A percentile compares a stretch with the other conserved stretches of the same genome.
phyloP scores from a whole-genome alignment of 805 yeast species.

The Sugiyamaella smithiae region DNA sequence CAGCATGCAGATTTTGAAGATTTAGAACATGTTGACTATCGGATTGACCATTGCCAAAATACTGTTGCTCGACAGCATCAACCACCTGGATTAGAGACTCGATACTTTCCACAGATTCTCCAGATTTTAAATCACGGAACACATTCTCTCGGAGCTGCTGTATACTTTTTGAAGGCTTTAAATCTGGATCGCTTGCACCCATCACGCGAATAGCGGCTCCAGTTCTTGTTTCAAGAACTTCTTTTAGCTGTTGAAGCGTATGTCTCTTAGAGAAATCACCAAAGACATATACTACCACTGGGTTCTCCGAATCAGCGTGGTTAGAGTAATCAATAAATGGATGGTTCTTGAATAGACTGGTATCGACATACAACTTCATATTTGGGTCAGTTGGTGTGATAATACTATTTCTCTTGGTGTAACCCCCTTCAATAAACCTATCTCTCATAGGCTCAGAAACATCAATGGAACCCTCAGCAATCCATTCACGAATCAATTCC shows the following conservation, averaged over 20 bases:
- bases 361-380: conserved; percentile 33
- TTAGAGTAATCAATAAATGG: neutral
- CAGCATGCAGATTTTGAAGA: neutral
- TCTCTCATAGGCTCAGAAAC: conserved; percentile 32
- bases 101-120: neutral
- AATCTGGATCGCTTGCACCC: conserved; percentile 8
- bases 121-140: neutral
- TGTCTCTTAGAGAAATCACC: conserved; percentile 50
- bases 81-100: neutral
- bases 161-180: neutral
- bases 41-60: conserved; percentile 2
- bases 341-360: conserved; percentile 9
- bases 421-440: conserved; percentile 44
- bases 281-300: conserved; percentile 47
- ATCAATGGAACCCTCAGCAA: conserved; percentile 22
- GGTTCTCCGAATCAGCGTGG: neutral
- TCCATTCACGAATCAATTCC: conserved; percentile 23
- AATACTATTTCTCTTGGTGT: conserved; percentile 44
- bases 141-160: neutral
- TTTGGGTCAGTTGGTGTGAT: conserved; percentile 49
- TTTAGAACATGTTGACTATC: neutral
- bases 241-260: conserved; percentile 45
- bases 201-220: neutral
- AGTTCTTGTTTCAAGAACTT: conserved; percentile 29
- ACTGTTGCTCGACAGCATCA: conserved; percentile 1